Percentiles rank a stretch among this genome's conserved stretches.
These are phyloP conservation scores for Dalbergia cultrata DNA, from an alignment of 306 rosid species.

Conservation along the genomic window DNA sequence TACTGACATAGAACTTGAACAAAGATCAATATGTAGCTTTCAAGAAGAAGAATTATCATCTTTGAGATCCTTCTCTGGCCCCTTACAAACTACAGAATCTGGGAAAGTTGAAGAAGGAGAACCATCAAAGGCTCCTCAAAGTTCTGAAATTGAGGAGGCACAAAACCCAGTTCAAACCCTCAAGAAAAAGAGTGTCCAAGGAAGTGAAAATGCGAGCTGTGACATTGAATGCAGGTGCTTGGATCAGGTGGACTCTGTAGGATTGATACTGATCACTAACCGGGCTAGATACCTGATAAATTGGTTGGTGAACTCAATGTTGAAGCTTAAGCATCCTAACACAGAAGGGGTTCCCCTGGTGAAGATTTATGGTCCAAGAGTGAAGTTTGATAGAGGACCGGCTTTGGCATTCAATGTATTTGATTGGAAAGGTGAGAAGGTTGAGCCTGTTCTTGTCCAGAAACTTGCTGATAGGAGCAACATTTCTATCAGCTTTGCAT, in stretches of 20 bases:
- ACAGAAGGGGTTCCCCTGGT: slow-evolving; percentile 67
- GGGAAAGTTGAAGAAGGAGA: slow-evolving; percentile 51
- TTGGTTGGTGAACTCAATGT: slow-evolving; percentile 84
- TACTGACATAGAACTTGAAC: slow-evolving; percentile 59
- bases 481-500: slow-evolving; percentile 81
- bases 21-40: slow-evolving; percentile 40
- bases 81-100: slow-evolving; percentile 45
- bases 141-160: slow-evolving; percentile 50
- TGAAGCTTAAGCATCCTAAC: slow-evolving; percentile 90
- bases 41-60: slow-evolving; percentile 44
- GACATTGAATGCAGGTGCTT: slow-evolving; percentile 70
- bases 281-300: slow-evolving; percentile 85
- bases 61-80: slow-evolving; percentile 73
- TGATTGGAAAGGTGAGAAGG: slow-evolving; percentile 94
- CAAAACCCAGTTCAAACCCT: slow-evolving; percentile 37
- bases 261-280: slow-evolving; percentile 59
- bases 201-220: slow-evolving; percentile 39
- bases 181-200: slow-evolving; percentile 35
- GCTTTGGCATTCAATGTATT: slow-evolving; percentile 90
- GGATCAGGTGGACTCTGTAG: slow-evolving; percentile 85
- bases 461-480: slow-evolving; percentile 90
- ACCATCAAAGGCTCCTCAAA: slow-evolving; percentile 37
- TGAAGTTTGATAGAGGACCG: slow-evolving; percentile 86
- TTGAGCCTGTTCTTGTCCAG: slow-evolving; percentile 90
- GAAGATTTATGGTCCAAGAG: slow-evolving; percentile 84